A percentile compares a stretch with the other conserved stretches of the same genome.
phyloP scores from a whole-genome alignment of 129 eudicot species.

The Chrysanthemum lavandulifolium region DNA sequence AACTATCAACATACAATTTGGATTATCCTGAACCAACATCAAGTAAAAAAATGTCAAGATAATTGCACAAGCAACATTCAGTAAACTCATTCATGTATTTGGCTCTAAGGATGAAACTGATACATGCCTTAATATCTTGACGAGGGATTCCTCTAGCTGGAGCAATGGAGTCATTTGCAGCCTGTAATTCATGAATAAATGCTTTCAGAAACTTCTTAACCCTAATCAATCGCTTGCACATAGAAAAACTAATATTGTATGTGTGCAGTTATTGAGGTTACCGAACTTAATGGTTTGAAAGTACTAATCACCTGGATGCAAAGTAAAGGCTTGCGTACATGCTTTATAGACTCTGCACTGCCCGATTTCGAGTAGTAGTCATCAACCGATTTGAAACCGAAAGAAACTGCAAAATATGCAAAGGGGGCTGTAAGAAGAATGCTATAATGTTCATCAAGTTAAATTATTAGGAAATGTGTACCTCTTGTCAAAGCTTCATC shows the following conservation, averaged over 20 bases:
- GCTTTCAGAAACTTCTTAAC: neutral
- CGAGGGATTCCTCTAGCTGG: conserved; percentile 89
- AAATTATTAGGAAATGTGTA: conserved; percentile 20
- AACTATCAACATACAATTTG: conserved; percentile 76
- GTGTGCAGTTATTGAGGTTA: neutral
- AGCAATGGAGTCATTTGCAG: conserved; percentile 96
- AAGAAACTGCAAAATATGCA: conserved; percentile 60
- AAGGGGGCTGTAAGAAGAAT: conserved; percentile 17
- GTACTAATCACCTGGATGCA: conserved; percentile 70
- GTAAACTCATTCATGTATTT: neutral
- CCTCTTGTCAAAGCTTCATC: conserved; percentile 94
- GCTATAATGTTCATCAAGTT: conserved; percentile 9
- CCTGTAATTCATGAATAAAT: conserved; percentile 47
- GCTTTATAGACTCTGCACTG: conserved; percentile 67
- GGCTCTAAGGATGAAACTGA: neutral
- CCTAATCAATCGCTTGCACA: neutral
- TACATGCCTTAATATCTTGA: conserved; percentile 67
- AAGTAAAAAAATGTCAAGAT: conserved; percentile 7
- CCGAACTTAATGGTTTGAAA: neutral
- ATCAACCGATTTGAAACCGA: conserved; percentile 94
- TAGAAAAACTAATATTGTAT: too few relatives aligned
- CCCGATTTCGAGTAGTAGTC: conserved; percentile 84
- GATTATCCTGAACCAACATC: conserved; percentile 55
- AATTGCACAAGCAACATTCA: neutral
- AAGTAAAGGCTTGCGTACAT: conserved; percentile 74